Percentiles rank a stretch among this genome's conserved stretches.
These are phyloP conservation scores for Apodospora peruviana DNA, from an alignment of 495 filamentous ascomycete species.

Conservation along the genomic window DNA sequence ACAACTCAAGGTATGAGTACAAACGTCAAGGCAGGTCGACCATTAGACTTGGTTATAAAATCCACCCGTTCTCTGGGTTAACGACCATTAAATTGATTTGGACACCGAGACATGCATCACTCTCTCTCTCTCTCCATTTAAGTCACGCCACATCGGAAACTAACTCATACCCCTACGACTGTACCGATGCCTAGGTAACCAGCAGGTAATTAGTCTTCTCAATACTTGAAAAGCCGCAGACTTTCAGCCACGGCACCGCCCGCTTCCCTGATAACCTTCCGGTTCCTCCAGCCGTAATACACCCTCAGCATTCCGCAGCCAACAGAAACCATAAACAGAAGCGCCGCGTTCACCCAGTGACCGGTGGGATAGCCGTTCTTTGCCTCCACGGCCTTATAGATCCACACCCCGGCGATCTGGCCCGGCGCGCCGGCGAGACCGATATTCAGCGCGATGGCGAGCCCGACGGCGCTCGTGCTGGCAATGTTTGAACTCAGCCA, in stretches of 20 bases:
- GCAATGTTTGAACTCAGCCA: conserved; percentile 61
- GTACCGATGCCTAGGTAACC: too few relatives aligned
- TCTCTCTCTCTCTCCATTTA: too few relatives aligned
- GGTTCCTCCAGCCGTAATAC: conserved; percentile 34
- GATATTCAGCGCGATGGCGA: conserved; percentile 61
- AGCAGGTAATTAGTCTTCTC: too few relatives aligned
- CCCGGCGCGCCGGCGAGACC: conserved; percentile 53
- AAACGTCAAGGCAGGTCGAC: too few relatives aligned
- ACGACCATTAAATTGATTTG: too few relatives aligned
- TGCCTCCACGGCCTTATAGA: conserved; percentile 57
- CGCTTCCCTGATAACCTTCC: conserved; percentile 13
- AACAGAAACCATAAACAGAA: conserved; percentile 31
- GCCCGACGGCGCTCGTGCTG: conserved; percentile 52
- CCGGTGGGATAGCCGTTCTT: conserved; percentile 58
- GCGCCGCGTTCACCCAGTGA: conserved; percentile 39
- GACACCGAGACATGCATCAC: too few relatives aligned
- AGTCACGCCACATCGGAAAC: too few relatives aligned
- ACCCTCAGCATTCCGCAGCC: conserved; percentile 29
- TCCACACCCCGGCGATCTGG: conserved; percentile 63
- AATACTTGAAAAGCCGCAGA: too few relatives aligned
- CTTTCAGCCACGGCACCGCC: neutral
- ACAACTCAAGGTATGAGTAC: too few relatives aligned
- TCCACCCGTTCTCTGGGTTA: too few relatives aligned
- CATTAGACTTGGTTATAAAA: too few relatives aligned
- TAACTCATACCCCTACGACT: too few relatives aligned